These are phyloP conservation scores for Coprinopsis sp. DNA, from an alignment of 768 basidiomycete species.

Conservation along the genomic window DNA sequence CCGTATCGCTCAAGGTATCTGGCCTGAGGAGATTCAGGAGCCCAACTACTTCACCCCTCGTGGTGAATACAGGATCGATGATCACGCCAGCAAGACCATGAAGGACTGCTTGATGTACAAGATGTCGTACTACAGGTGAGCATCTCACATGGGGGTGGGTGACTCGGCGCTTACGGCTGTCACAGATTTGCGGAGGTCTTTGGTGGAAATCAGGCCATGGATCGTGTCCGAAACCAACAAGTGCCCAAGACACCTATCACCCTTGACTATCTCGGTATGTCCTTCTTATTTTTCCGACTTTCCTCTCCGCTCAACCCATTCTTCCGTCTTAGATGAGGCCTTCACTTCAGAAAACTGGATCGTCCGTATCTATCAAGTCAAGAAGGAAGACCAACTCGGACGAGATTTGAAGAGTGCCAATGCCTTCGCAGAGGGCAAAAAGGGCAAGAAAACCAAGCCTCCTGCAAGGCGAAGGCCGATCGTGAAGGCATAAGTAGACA, in stretches of 20 bases:
- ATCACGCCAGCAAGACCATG: conserved; percentile 81
- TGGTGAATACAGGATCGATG: conserved; percentile 93
- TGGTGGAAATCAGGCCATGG: conserved; percentile 63
- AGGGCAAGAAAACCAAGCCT: conserved; percentile 79
- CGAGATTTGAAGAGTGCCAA: conserved; percentile 87
- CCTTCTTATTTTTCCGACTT: not conserved
- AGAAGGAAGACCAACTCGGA: conserved; percentile 88
- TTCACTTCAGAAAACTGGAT: conserved; percentile 99
- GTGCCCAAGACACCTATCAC: conserved; percentile 75
- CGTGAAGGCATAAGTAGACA: conserved; percentile 27
- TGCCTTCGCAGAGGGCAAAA: conserved; percentile 83
- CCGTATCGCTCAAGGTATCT: conserved; percentile 89
- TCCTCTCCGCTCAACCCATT: conserved; percentile 1
- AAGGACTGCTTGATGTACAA: conserved; percentile 98
- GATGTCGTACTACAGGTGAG: conserved; percentile 88
- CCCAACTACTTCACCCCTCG: conserved; percentile 86
- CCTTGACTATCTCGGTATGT: conserved; percentile 82
- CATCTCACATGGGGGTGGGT: not conserved
- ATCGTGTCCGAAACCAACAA: conserved; percentile 86
- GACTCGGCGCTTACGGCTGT: conserved; percentile 6
- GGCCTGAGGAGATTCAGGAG: conserved; percentile 98
- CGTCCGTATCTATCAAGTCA: conserved; percentile 93
- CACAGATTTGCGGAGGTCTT: conserved; percentile 82
- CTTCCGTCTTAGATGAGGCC: conserved; percentile 69
- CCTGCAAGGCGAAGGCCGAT: conserved; percentile 51